Percentiles rank a stretch among this genome's conserved stretches.
phyloP scores from a whole-genome alignment of 2,329 filamentous ascomycete genomes.

The Cercospora sp. region DNA sequence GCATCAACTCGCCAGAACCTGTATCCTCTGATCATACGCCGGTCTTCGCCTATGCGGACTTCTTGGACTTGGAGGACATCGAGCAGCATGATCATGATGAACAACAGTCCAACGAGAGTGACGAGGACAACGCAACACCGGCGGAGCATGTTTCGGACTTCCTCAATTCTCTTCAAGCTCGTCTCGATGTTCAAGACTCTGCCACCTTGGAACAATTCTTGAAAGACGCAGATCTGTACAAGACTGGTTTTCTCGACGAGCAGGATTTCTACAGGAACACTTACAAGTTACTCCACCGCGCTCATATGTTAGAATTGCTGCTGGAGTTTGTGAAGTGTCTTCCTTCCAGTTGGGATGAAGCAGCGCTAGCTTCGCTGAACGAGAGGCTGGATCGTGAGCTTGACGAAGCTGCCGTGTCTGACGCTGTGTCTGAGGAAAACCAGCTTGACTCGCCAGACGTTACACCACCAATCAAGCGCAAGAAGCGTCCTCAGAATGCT shows the following conservation, averaged over 20 bases:
- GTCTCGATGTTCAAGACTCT: constrained; percentile 11
- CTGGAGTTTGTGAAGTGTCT: constrained; percentile 21
- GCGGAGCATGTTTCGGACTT: constrained; percentile 12
- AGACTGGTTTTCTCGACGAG: constrained; percentile 12
- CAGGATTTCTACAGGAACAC: constrained; percentile 23
- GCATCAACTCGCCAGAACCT: background rate
- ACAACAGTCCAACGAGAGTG: background rate
- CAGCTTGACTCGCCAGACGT: background rate
- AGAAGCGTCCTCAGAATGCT: constrained; percentile 24
- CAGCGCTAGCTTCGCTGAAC: constrained; percentile 21
- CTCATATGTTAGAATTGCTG: constrained; percentile 16
- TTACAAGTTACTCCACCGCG: constrained; percentile 22
- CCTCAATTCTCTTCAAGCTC: constrained; percentile 13
- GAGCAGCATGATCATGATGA: background rate
- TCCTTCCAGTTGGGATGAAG: constrained; percentile 19
- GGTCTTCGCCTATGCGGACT: background rate
- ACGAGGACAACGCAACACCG: background rate
- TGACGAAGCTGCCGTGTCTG: background rate
- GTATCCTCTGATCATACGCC: background rate
- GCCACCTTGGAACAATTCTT: constrained; percentile 16
- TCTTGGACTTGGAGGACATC: background rate
- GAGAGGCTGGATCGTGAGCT: constrained; percentile 1
- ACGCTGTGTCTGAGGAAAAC: background rate
- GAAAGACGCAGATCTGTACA: constrained; percentile 4
- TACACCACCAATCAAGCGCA: background rate